phyloP scores from a whole-genome alignment of 768 basidiomycete genomes.

The Rhodotorula sphaerocarpa region DNA sequence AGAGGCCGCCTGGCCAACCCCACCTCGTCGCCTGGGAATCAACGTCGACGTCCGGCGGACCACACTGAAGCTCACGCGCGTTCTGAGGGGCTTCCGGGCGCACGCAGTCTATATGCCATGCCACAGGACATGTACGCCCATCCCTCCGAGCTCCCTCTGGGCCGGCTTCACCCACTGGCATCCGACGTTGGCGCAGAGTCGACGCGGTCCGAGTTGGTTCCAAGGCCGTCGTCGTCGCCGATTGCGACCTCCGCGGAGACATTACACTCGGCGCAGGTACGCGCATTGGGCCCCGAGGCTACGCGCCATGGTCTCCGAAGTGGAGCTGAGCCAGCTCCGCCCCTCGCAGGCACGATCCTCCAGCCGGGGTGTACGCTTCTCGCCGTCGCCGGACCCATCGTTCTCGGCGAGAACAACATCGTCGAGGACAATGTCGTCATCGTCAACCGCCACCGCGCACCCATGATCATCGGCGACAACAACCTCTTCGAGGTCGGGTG shows the following conservation, averaged over 20 bases:
- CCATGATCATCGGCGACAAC: slow-evolving; percentile 83
- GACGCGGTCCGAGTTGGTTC: slow-evolving; percentile 69
- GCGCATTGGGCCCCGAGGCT: background rate
- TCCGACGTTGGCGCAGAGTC: background rate
- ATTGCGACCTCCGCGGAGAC: slow-evolving; percentile 88
- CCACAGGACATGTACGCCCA: slow-evolving; percentile 1
- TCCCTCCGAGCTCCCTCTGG: too few species aligned
- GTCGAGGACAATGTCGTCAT: slow-evolving; percentile 86
- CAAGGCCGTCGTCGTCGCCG: slow-evolving; percentile 81
- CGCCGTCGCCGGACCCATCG: slow-evolving; percentile 79
- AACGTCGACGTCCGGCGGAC: too few species aligned
- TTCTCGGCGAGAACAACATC: slow-evolving; percentile 78
- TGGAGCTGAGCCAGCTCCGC: background rate
- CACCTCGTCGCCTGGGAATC: too few species aligned
- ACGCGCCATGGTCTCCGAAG: background rate
- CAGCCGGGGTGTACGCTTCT: slow-evolving; percentile 92
- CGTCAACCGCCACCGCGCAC: slow-evolving; percentile 65
- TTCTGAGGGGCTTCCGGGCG: too few species aligned
- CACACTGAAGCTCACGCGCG: too few species aligned
- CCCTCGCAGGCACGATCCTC: slow-evolving; percentile 61
- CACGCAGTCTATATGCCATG: too few species aligned
- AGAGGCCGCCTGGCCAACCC: too few species aligned
- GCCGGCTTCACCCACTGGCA: too few species aligned
- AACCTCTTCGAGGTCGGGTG: slow-evolving; percentile 92
- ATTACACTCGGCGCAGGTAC: slow-evolving; percentile 80